A percentile compares a stretch with the other conserved stretches of the same genome.
Evolutionary conservation across 2,329 filamentous ascomycete genomes (phyloP).

Genomic region (Didymella lethalis): DNA sequence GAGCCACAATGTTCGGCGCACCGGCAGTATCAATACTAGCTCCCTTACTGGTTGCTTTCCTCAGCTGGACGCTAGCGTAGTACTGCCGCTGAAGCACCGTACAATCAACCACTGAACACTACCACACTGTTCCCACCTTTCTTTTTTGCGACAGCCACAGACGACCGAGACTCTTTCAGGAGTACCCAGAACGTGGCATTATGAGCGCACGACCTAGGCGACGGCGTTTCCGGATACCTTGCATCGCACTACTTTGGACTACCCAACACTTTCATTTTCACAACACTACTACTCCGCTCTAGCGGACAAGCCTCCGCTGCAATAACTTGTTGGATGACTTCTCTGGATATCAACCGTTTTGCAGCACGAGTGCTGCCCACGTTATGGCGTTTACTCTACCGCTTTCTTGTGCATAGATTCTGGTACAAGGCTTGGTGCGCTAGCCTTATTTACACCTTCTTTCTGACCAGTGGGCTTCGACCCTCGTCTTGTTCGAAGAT

Average conservation of each 20-base stretch:
- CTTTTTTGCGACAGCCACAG: constrained; percentile 20
- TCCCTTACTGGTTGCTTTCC: constrained; percentile 37
- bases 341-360: background rate
- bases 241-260: constrained; percentile 15
- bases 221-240: constrained; percentile 25
- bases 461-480: constrained; percentile 6
- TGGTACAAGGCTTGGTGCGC: constrained; percentile 12
- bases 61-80: constrained; percentile 38
- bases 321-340: constrained; percentile 7
- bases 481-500: constrained; percentile 1
- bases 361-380: constrained; percentile 7
- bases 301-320: constrained; percentile 8
- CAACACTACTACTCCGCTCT: background rate
- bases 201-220: constrained; percentile 28
- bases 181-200: constrained; percentile 11
- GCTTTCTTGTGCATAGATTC: constrained; percentile 18
- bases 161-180: constrained; percentile 9
- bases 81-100: constrained; percentile 23
- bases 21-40: constrained; percentile 31
- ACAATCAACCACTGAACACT: constrained; percentile 19
- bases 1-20: constrained; percentile 28
- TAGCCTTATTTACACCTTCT: constrained; percentile 10
- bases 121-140: constrained; percentile 14
- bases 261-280: constrained; percentile 14
- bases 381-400: constrained; percentile 5